These are phyloP conservation scores for Collybia nuda DNA, from an alignment of 768 basidiomycete species.

Conservation along the genomic window DNA sequence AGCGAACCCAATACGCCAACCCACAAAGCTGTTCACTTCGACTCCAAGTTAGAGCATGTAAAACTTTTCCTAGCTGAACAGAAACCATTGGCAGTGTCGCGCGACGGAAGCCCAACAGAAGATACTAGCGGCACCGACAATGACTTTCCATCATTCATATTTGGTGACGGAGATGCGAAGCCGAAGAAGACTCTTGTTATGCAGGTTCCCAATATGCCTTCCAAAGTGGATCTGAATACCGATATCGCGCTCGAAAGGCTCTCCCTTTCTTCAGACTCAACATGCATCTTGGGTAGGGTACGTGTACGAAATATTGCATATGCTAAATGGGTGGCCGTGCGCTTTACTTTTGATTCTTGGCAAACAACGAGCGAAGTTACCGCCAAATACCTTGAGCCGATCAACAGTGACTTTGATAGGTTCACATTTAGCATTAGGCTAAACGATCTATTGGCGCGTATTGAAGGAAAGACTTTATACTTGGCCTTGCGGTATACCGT, in stretches of 20 bases:
- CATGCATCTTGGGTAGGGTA: constrained; percentile 67
- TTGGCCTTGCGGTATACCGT: constrained; percentile 75
- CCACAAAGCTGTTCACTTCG: constrained; percentile 89
- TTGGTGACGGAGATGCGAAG: constrained; percentile 36
- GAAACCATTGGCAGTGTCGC: constrained; percentile 89
- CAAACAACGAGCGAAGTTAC: constrained; percentile 94
- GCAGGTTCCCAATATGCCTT: constrained; percentile 68
- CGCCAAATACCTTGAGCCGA: constrained; percentile 58
- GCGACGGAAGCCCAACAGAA: constrained; percentile 86
- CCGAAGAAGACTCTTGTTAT: constrained; percentile 49
- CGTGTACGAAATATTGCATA: constrained; percentile 86
- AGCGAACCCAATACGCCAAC: constrained; percentile 85
- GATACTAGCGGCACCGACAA: constrained; percentile 80
- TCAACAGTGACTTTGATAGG: constrained; percentile 60
- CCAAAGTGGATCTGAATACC: constrained; percentile 30
- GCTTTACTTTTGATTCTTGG: constrained; percentile 95
- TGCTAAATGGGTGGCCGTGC: constrained; percentile 82
- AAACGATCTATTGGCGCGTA: constrained; percentile 71
- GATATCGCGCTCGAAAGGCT: constrained; percentile 59
- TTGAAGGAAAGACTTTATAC: constrained; percentile 82
- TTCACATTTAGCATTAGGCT: constrained; percentile 79
- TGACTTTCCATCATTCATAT: constrained; percentile 73
- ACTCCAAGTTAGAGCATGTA: constrained; percentile 88
- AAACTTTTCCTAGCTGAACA: constrained; percentile 95
- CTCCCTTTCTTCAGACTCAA: constrained; percentile 48